These are phyloP conservation scores for Suhomyces ambrosiae DNA, from an alignment of 1,139 yeast genomes.

Conservation along the genomic window DNA sequence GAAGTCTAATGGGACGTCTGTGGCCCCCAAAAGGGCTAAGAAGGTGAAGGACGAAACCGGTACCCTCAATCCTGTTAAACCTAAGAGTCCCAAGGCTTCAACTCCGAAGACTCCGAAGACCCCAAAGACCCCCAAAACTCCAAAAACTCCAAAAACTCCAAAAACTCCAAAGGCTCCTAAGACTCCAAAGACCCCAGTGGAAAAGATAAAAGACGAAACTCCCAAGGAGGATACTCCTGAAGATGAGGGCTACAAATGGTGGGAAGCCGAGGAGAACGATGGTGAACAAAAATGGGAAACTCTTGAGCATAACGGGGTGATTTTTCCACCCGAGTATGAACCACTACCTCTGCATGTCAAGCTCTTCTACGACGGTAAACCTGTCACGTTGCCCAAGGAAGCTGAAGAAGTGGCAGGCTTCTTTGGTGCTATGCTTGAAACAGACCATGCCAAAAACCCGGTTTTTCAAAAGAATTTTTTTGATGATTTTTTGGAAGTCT, in stretches of 20 bases:
- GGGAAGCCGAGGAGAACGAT: constrained; percentile 76
- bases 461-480: constrained; percentile 87
- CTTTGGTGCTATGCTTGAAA: constrained; percentile 83
- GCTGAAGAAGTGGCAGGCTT: constrained; percentile 98
- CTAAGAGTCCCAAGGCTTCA: constrained; percentile 4
- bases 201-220: constrained; percentile 9
- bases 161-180: constrained; percentile 1
- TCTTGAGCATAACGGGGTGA: constrained; percentile 84
- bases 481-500: constrained; percentile 68
- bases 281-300: constrained; percentile 85
- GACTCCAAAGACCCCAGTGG: constrained; percentile 1
- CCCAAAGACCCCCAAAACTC: constrained; percentile 7
- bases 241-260: constrained; percentile 74
- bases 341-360: constrained; percentile 83
- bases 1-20: constrained; percentile 7
- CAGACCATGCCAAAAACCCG: constrained; percentile 88
- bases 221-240: constrained; percentile 28
- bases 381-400: constrained; percentile 69
- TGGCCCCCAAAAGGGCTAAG: constrained; percentile 2
- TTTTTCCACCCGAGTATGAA: constrained; percentile 91
- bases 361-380: constrained; percentile 71
- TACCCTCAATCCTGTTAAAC: neutral
- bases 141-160: constrained; percentile 3
- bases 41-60: constrained; percentile 5
- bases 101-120: constrained; percentile 7